Conservation (phyloP, 2,329 filamentous ascomycete species). For the Calonectria leucothoes region DNA sequence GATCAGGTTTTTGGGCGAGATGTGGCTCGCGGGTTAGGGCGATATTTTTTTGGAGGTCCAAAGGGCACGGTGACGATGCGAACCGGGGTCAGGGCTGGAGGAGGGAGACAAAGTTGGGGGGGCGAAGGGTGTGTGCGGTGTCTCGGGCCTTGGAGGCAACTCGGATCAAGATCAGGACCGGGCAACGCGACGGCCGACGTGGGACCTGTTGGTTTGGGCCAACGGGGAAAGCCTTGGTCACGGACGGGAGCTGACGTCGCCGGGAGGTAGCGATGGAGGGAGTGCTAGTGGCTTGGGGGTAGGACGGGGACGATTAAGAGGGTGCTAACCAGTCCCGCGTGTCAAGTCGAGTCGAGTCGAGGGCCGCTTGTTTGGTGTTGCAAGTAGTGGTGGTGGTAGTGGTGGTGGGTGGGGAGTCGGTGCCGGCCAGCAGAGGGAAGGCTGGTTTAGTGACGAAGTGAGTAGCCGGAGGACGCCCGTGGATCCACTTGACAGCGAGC, state of each 20-base stretch:
- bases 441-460: neutral
- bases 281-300: slow-evolving; percentile 29
- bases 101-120: slow-evolving; percentile 16
- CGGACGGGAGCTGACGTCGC: slow-evolving; percentile 24
- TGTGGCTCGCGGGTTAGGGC: slow-evolving; percentile 28
- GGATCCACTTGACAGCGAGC: slow-evolving; percentile 20
- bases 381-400: slow-evolving; percentile 1
- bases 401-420: neutral
- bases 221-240: slow-evolving; percentile 16
- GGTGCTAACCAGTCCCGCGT: neutral
- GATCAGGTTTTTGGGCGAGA: slow-evolving; percentile 34
- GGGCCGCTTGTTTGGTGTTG: slow-evolving; percentile 21
- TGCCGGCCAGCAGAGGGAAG: neutral
- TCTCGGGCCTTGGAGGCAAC: slow-evolving; percentile 24
- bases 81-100: slow-evolving; percentile 28
- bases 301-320: slow-evolving; percentile 12
- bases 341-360: slow-evolving; percentile 2
- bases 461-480: neutral
- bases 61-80: slow-evolving; percentile 41
- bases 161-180: slow-evolving; percentile 38
- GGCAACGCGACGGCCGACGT: slow-evolving; percentile 27
- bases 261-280: slow-evolving; percentile 20
- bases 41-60: slow-evolving; percentile 26
- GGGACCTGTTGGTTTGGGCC: slow-evolving; percentile 24
- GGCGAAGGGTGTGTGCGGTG: neutral